Base-by-base conservation (phyloP, 2,329 filamentous ascomycete species). In the Curvularia eragrostidis region DNA sequence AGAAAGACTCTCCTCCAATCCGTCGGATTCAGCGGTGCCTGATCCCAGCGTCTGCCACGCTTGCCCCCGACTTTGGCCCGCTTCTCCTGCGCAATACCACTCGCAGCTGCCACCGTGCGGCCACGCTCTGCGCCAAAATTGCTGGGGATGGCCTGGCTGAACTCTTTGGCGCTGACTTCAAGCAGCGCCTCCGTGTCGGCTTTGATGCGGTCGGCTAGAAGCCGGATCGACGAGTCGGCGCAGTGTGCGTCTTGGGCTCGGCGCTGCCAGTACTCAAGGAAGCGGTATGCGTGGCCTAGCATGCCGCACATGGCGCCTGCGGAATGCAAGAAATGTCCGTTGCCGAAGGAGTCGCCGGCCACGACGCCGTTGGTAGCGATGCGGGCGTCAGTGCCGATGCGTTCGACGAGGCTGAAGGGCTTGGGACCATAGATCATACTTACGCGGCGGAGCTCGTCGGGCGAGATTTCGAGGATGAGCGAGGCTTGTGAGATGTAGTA, bases 301-400 rank as follows among this genome's bases (percentile, higher is more conserved):
- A 65, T 65, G 13, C 63, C 61, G 44, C 57, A 61, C 63, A 64
- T 65, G 8, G 61, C 63, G 30, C 61, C 63, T 48, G 58, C 61
- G 8, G 52, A 58, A 28, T 61, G 57, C 7, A 64, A 36, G 10
- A 65, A 65, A 26, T 65, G 63, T 3, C 63, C 63, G 19, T 64
- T 64, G 1, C 63, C 63, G 18, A 65, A 65, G 6, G 63, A 62
- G 34, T 64, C 61, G 13, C 63, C 63, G 18, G 54, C 61, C 8
- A 65, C 56, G 30, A 64, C 48, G 7, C 58, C 61, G 24, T 65
- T 65, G 5, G 58, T 54, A 9, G 61, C 61, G 4, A 65, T n/a
- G 13, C 58, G 58, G 24, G 63, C 53, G 30, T 64, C 48, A 2
- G 32, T 39, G 2, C 61, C 61, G 10, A 64, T 63, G 28, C 58